Conservation (phyloP, 768 basidiomycete genomes). For the Sutorius australiensis region DNA sequence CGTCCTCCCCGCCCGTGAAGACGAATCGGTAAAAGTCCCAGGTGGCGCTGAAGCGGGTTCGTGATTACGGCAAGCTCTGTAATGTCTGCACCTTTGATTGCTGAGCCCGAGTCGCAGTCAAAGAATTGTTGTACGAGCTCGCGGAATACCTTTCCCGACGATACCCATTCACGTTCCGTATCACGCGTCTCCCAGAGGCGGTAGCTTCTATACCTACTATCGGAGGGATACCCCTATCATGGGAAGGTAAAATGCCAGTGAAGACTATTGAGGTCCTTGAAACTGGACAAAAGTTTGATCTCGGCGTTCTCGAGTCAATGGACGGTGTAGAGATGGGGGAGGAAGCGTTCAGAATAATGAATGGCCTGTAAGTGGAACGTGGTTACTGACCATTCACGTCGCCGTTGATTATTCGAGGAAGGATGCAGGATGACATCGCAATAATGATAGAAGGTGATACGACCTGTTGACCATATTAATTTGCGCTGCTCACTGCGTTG, state of each 20-base stretch:
- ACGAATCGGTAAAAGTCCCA: conserved; percentile 33
- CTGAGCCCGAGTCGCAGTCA: conserved; percentile 36
- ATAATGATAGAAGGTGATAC: conserved; percentile 56
- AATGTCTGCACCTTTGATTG: background rate
- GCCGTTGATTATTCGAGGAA: conserved; percentile 15
- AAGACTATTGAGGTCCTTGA: conserved; percentile 53
- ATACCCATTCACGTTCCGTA: conserved; percentile 57
- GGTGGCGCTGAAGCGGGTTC: conserved; percentile 34
- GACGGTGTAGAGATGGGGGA: conserved; percentile 34
- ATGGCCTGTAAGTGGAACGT: conserved; percentile 51
- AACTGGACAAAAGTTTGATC: conserved; percentile 46
- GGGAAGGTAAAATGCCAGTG: conserved; percentile 46
- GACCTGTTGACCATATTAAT: background rate
- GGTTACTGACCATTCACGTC: background rate
- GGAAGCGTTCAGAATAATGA: conserved; percentile 59
- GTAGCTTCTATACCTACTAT: conserved; percentile 13
- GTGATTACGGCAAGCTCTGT: background rate
- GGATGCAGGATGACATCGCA: conserved; percentile 57
- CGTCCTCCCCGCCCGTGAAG: conserved; percentile 45
- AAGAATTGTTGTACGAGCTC: conserved; percentile 67
- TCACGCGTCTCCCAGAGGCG: conserved; percentile 37
- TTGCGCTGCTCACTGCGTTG: background rate
- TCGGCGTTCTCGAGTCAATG: conserved; percentile 38
- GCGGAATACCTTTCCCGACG: conserved; percentile 64
- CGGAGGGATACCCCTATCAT: conserved; percentile 31